Evolutionary conservation across 2,329 filamentous ascomycete species (phyloP).

Genomic region (Esteya vermicola): DNA sequence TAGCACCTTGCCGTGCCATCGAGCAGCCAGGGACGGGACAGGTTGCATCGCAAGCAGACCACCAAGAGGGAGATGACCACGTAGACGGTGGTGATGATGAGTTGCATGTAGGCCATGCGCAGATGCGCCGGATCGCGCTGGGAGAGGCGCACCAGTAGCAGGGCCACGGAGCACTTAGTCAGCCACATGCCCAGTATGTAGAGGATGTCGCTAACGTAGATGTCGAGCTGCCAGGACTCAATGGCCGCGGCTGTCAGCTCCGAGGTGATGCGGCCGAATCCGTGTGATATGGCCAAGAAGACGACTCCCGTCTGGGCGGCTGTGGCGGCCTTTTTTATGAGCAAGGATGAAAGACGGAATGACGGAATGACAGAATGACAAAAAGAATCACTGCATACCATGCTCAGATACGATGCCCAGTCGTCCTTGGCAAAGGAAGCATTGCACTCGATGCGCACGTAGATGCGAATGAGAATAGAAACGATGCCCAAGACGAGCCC

Average conservation of each 20-base stretch:
- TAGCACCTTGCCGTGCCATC: constrained; percentile 14
- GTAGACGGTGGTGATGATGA: constrained; percentile 22
- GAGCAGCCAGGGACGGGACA: constrained; percentile 20
- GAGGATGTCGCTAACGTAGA: constrained; percentile 26
- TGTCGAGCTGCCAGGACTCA: constrained; percentile 14
- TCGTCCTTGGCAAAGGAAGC: constrained; percentile 20
- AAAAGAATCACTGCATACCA: too few species aligned
- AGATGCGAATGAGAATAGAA: constrained; percentile 23
- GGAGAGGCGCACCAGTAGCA: constrained; percentile 28
- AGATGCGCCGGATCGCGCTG: constrained; percentile 25
- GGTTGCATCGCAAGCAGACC: constrained; percentile 24
- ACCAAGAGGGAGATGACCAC: constrained; percentile 23
- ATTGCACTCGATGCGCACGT: constrained; percentile 19
- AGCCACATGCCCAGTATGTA: constrained; percentile 25
- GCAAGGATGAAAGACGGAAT: too few species aligned
- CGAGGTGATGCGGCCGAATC: constrained; percentile 20
- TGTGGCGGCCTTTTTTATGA: constrained; percentile 16
- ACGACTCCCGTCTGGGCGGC: constrained; percentile 22
- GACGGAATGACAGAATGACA: too few species aligned
- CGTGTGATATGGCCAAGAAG: constrained; percentile 21
- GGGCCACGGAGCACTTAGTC: constrained; percentile 26
- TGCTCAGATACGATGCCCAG: constrained; percentile 16
- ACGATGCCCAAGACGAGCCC: constrained; percentile 22
- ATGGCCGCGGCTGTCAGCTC: constrained; percentile 13
- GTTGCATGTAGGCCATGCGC: constrained; percentile 18